Evolutionary conservation across 495 filamentous ascomycete species (phyloP).

Genomic region (Penicillium crystallinum): DNA sequence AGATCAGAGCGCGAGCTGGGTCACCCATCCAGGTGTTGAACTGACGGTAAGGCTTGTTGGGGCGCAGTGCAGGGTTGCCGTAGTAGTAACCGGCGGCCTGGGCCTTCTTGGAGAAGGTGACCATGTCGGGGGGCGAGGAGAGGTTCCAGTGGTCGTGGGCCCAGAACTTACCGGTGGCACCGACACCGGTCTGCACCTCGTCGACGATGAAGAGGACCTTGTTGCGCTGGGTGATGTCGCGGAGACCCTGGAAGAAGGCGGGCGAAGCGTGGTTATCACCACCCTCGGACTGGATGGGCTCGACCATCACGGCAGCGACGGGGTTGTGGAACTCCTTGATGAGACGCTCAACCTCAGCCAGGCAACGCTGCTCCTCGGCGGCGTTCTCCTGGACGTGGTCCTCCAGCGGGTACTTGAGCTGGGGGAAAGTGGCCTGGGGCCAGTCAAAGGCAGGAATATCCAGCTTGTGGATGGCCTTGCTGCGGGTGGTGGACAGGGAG

Average conservation of each 20-base stretch:
- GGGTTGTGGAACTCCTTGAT: conserved; percentile 80
- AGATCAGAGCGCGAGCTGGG: conserved; percentile 82
- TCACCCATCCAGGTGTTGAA: conserved; percentile 99
- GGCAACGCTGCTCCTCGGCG: conserved; percentile 74
- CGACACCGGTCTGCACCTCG: conserved; percentile 96
- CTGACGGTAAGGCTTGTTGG: conserved; percentile 98
- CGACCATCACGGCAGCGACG: conserved; percentile 84
- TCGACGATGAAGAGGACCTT: conserved; percentile 92
- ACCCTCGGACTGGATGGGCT: conserved; percentile 97
- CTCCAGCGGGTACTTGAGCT: conserved; percentile 86
- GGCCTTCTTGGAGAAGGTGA: conserved; percentile 98
- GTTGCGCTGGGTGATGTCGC: conserved; percentile 79
- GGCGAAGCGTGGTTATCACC: conserved; percentile 98
- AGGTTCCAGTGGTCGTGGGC: conserved; percentile 98
- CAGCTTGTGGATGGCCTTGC: conserved; percentile 96
- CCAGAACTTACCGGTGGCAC: conserved; percentile 94
- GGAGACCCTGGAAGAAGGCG: conserved; percentile 84
- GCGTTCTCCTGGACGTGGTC: conserved; percentile 78
- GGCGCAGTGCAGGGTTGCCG: conserved; percentile 79
- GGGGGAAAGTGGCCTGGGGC: conserved; percentile 92
- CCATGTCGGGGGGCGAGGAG: conserved; percentile 84
- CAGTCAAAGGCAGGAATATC: conserved; percentile 98
- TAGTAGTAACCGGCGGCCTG: conserved; percentile 98
- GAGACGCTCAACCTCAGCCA: conserved; percentile 82
- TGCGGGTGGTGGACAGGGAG: conserved; percentile 85